Evolutionary conservation across 805 yeast species (phyloP).

Genomic region (Komagataella ulmi): DNA sequence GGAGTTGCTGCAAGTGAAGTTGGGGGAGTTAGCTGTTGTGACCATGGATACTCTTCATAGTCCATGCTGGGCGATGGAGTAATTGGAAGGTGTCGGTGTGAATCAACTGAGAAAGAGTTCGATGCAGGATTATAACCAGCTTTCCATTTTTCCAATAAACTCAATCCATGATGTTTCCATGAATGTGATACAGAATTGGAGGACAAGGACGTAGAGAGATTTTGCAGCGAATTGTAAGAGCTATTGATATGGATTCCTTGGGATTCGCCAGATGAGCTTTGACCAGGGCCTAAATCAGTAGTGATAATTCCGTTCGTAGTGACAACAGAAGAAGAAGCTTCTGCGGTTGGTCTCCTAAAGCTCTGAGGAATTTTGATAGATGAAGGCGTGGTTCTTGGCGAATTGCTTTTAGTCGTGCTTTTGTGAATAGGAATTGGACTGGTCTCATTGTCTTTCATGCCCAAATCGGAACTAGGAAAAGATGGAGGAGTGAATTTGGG

Average conservation of each 20-base stretch:
- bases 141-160: slow-evolving; percentile 32
- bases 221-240: slow-evolving; percentile 21
- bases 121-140: slow-evolving; percentile 12
- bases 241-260: slow-evolving; percentile 11
- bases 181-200: slow-evolving; percentile 28
- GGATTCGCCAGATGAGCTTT: not conserved
- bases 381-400: not conserved
- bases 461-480: not conserved
- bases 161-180: slow-evolving; percentile 25
- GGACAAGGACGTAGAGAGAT: slow-evolving; percentile 23
- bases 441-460: not conserved
- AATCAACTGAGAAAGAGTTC: not conserved
- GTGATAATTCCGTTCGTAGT: not conserved
- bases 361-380: not conserved
- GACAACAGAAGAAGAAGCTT: not conserved
- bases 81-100: not conserved
- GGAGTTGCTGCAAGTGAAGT: not conserved
- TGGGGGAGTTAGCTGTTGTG: slow-evolving; percentile 3
- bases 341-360: not conserved
- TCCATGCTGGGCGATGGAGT: slow-evolving; percentile 15
- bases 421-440: not conserved
- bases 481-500: not conserved
- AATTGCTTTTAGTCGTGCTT: not conserved
- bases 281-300: not conserved
- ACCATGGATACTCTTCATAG: slow-evolving; percentile 17